phyloP scores from a whole-genome alignment of 495 filamentous ascomycete genomes.

The Baudoinia panamericana region DNA sequence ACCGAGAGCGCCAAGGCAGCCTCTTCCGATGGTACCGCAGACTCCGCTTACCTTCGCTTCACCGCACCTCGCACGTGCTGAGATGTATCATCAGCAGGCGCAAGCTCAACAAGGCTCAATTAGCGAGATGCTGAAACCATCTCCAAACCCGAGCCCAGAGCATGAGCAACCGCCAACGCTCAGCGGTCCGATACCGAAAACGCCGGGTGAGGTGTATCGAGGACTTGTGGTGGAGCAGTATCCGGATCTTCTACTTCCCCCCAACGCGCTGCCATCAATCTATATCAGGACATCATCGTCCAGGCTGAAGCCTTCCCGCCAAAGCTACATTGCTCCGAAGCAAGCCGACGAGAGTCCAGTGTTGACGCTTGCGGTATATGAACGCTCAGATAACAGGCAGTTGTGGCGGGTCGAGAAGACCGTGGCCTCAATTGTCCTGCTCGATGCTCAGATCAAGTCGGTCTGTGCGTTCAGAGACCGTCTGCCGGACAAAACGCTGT shows the following conservation, averaged over 20 bases:
- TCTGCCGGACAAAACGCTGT: conserved; percentile 73
- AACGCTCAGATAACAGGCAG: conserved; percentile 62
- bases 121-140: conserved; percentile 9
- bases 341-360: conserved; percentile 63
- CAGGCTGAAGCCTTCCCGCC: conserved; percentile 77
- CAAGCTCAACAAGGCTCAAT: conserved; percentile 11
- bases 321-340: conserved; percentile 60
- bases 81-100: conserved; percentile 20
- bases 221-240: conserved; percentile 72
- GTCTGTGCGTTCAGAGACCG: conserved; percentile 50
- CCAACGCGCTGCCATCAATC: conserved; percentile 78
- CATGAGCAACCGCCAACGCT: conserved; percentile 12
- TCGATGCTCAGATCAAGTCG: conserved; percentile 69
- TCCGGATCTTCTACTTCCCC: conserved; percentile 69
- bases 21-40: conserved; percentile 49
- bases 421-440: conserved; percentile 59
- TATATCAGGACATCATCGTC: conserved; percentile 81
- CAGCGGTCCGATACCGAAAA: conserved; percentile 11
- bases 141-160: conserved; percentile 15
- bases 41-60: conserved; percentile 47
- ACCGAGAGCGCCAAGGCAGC: conserved; percentile 54
- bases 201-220: conserved; percentile 39
- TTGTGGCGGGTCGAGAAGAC: conserved; percentile 93
- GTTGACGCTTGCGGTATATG: conserved; percentile 76
- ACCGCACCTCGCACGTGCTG: conserved; percentile 27